Conservation (phyloP, 2,329 filamentous ascomycete species). For the Epicoccum nigrum region DNA sequence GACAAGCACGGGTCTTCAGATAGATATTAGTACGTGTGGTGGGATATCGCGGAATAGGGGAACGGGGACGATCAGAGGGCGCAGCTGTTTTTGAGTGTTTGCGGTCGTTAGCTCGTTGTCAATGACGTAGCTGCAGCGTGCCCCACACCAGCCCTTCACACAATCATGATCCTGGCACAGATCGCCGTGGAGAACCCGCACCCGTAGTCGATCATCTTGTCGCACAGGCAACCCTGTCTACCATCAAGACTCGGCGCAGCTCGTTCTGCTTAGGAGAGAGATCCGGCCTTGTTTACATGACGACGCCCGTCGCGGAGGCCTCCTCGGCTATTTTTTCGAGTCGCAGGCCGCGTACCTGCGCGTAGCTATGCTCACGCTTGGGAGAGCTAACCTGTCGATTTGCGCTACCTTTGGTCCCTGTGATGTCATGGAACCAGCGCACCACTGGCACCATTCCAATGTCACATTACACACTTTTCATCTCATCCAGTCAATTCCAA, state of each 20-base stretch:
- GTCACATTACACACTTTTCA: constrained; percentile 6
- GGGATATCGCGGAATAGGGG: constrained; percentile 8
- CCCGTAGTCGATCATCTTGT: constrained; percentile 16
- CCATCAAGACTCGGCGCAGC: constrained; percentile 13
- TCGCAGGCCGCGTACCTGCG: background rate
- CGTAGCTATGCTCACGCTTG: background rate
- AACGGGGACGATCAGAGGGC: constrained; percentile 13
- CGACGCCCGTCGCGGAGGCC: background rate
- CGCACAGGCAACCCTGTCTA: constrained; percentile 17
- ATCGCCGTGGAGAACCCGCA: constrained; percentile 12
- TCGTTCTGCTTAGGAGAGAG: background rate
- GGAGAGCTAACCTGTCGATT: background rate
- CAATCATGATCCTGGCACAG: constrained; percentile 16
- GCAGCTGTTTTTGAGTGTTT: constrained; percentile 19
- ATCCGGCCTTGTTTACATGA: constrained; percentile 5
- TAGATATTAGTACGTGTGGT: no score
- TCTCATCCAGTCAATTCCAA: constrained; percentile 1
- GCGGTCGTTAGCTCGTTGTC: constrained; percentile 15
- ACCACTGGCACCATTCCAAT: background rate
- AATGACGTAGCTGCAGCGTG: constrained; percentile 13
- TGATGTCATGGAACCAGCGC: constrained; percentile 7
- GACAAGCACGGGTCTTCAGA: no score
- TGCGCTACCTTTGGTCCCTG: constrained; percentile 8
- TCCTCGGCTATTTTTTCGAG: background rate
- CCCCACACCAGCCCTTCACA: constrained; percentile 8